A percentile compares a stretch with the other conserved stretches of the same genome.
These are phyloP conservation scores for Nakazawaea ernobii DNA, from an alignment of 805 yeast genomes.

Conservation along the genomic window DNA sequence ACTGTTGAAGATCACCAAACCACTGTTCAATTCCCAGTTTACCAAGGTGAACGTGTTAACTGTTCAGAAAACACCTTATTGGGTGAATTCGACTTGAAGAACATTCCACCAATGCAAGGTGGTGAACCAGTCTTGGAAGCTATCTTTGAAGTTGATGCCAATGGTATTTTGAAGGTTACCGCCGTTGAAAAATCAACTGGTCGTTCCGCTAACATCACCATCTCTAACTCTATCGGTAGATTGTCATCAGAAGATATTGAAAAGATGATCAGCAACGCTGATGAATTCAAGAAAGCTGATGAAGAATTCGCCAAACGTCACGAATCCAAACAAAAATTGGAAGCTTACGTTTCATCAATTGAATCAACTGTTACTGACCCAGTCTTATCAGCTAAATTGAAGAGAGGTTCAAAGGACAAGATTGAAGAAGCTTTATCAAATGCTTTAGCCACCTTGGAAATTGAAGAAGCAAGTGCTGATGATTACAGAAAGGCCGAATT, in stretches of 20 bases:
- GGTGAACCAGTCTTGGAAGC: constrained; percentile 99
- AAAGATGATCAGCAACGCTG: constrained; percentile 98
- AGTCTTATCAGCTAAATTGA: constrained; percentile 93
- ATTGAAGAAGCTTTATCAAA: constrained; percentile 97
- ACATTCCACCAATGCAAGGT: constrained; percentile 97
- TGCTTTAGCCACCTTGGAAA: constrained; percentile 95
- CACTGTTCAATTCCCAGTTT: constrained; percentile 97
- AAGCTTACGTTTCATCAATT: constrained; percentile 94
- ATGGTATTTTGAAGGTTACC: constrained; percentile 98
- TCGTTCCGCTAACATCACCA: constrained; percentile 96
- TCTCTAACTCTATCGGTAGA: constrained; percentile 99
- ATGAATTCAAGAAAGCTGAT: constrained; percentile 97
- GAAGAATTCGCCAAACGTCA: constrained; percentile 99
- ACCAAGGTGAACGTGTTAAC: constrained; percentile 99
- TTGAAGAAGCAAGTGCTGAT: constrained; percentile 94
- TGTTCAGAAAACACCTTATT: constrained; percentile 94
- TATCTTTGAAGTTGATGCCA: constrained; percentile 98
- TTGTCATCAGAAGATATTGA: constrained; percentile 94
- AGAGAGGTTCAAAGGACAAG: constrained; percentile 96
- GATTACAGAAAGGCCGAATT: constrained; percentile 99
- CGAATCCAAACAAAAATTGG: constrained; percentile 98
- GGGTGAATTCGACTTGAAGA: constrained; percentile 98
- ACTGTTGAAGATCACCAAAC: constrained; percentile 99
- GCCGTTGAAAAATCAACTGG: constrained; percentile 99
- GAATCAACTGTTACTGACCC: constrained; percentile 98